phyloP scores from a whole-genome alignment of 2,329 filamentous ascomycete genomes.

The Ophiocordyceps robertsii region DNA sequence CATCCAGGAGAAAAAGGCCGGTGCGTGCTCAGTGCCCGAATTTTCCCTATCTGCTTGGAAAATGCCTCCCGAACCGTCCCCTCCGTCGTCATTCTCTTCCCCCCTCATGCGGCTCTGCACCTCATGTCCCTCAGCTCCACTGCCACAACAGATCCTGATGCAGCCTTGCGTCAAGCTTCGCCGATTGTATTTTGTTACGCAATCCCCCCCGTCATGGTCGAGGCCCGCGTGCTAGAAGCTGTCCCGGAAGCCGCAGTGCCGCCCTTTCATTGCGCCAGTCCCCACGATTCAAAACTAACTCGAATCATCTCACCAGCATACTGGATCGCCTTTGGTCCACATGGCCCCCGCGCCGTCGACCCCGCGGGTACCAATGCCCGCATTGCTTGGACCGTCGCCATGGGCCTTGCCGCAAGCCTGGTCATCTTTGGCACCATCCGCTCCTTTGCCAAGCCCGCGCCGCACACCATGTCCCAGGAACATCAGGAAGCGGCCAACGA shows the following conservation, averaged over 20 bases:
- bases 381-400: conserved; percentile 58
- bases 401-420: conserved; percentile 54
- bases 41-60: conserved; percentile 8
- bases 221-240: too few species aligned
- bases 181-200: too few species aligned
- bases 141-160: too few species aligned
- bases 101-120: not conserved
- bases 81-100: not conserved
- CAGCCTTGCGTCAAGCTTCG: too few species aligned
- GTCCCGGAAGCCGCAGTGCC: too few species aligned
- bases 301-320: conserved; percentile 55
- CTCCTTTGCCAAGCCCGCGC: conserved; percentile 55
- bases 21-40: conserved; percentile 40
- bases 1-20: conserved; percentile 95
- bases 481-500: conserved; percentile 95
- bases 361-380: conserved; percentile 78
- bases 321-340: conserved; percentile 96
- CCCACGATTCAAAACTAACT: conserved; percentile 19
- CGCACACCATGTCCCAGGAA: conserved; percentile 88
- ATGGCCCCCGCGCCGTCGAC: conserved; percentile 74
- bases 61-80: conserved; percentile 16
- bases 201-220: too few species aligned
- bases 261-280: not conserved
- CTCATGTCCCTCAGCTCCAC: not conserved
- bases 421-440: conserved; percentile 62